A percentile compares a stretch with the other conserved stretches of the same genome.
Conservation (phyloP, 176 grass and related monocot species). For the Carex littledalei region DNA sequence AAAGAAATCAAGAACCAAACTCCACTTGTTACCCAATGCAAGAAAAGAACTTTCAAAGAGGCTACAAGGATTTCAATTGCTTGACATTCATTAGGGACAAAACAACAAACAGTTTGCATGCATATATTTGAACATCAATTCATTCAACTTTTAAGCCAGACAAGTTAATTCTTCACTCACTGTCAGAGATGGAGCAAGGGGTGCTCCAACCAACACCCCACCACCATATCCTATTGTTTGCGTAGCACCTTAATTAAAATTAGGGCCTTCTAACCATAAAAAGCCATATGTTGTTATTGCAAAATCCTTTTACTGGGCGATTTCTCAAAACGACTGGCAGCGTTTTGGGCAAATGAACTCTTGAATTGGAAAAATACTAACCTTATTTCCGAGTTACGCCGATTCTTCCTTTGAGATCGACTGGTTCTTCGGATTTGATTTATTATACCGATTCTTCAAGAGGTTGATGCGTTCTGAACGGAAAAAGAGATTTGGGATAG, state of each 20-base stretch:
- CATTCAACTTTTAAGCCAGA: not conserved
- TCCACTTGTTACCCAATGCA: not conserved
- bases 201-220: not conserved
- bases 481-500: not conserved
- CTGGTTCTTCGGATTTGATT: not conserved
- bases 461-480: not conserved
- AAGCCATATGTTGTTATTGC: not conserved
- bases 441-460: not conserved
- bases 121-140: not conserved
- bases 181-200: not conserved
- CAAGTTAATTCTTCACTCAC: not conserved
- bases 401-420: not conserved
- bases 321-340: not conserved
- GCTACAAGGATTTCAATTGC: not conserved
- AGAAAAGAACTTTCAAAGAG: not conserved
- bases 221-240: not conserved
- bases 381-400: not conserved
- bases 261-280: not conserved
- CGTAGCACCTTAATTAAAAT: not conserved
- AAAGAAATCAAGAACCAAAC: not conserved
- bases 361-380: not conserved
- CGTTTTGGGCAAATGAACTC: not conserved
- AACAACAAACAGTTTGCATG: constrained; percentile 6
- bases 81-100: not conserved
- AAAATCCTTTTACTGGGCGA: not conserved